Evolutionary conservation across 306 rosid genomes (phyloP), one percentile per base, ranked within the genome.

Genomic region (Glycine soja): DNA sequence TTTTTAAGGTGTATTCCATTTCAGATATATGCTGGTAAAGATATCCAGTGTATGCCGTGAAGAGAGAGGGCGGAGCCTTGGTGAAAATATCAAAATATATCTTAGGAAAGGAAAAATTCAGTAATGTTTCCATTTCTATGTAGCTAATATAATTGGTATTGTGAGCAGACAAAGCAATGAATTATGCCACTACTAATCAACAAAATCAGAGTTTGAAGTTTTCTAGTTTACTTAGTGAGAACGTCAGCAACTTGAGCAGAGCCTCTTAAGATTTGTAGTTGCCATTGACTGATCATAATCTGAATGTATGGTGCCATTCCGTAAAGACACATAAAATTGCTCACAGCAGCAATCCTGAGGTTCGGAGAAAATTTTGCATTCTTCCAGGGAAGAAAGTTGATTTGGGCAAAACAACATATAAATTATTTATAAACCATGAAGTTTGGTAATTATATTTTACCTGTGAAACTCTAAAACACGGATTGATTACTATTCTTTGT

Each of bases 391-490:
- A 40, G 6, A 34, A 34, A 34, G 38, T 34, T 4, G 38, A 34
- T 34, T 34, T 34, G 38, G 38, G 38, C 38, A 34, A 34, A 34
- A 34, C 38, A 34, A 34, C 38, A 45, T 36, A 68, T 67, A 75
- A 32, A 46, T 70, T 50, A 70, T 56, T 56, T 15, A 72, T 72
- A 24, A 77, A 38, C 69, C 18, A 6, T 79, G 56, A 62, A 63
- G 45, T 36, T 45, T 75, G 42, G 63, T 58, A 62, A 79, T 64
- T 79, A 38, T 18, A 67, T 16, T 54, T 63, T 52, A 48, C 64
- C 67, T 38, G 30, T 56, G 47, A 70, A 69, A 79, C 65, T 72
- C 8, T 7, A 85, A 59, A 67, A 30, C 48, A 15, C 16, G 12
- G 18, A 66, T 30, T 56, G 40, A 52, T 71, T 76, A 48, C 50